Conservation (phyloP, 768 basidiomycete genomes). For the Grammothele lineata region DNA sequence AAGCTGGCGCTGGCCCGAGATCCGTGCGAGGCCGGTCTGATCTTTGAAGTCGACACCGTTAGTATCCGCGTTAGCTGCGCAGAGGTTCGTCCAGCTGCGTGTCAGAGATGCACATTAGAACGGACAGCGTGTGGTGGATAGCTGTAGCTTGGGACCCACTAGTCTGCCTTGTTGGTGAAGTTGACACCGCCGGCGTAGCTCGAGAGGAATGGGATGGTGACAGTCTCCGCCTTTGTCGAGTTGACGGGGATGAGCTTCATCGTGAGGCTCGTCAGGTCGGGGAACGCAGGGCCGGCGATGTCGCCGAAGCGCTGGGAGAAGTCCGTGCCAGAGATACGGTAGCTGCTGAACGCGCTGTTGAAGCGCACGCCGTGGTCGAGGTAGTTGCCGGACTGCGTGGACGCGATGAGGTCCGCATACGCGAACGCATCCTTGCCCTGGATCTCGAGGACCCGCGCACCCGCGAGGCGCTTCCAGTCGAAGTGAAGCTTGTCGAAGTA, state of each 20-base stretch:
- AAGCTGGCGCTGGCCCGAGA: background rate
- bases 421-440: constrained; percentile 48
- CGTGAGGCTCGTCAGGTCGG: constrained; percentile 42
- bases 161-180: constrained; percentile 51
- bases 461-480: constrained; percentile 57
- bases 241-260: constrained; percentile 44
- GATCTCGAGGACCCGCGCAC: constrained; percentile 52
- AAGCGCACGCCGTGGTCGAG: constrained; percentile 60
- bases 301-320: constrained; percentile 58
- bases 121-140: no score
- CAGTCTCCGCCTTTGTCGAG: constrained; percentile 43
- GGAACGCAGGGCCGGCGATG: constrained; percentile 50
- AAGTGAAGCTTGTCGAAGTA: constrained; percentile 47
- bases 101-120: no score
- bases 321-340: constrained; percentile 35
- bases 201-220: constrained; percentile 51
- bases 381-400: constrained; percentile 58
- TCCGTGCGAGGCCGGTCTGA: constrained; percentile 8
- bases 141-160: no score
- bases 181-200: constrained; percentile 34
- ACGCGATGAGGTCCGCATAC: constrained; percentile 54
- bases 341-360: constrained; percentile 59
- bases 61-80: constrained; percentile 44
- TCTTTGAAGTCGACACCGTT: constrained; percentile 44
- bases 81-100: constrained; percentile 55